Base-by-base conservation (phyloP, 1,284 basidiomycete species). In the Apiotrichum laibachii region DNA sequence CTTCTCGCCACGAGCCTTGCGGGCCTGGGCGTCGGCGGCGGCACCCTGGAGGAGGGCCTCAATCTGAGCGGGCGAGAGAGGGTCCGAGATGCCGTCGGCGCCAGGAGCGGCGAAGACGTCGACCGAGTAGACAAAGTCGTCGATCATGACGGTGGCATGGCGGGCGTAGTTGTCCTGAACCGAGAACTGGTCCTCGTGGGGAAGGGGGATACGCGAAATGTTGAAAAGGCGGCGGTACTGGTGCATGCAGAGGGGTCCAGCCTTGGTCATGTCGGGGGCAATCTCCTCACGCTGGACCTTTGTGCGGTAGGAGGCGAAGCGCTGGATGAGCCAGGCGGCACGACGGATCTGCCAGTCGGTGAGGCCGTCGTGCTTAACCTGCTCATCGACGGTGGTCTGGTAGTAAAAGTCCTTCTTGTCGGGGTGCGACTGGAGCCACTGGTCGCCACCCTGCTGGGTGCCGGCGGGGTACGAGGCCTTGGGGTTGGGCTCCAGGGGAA, bases 291-390 rank as follows among this genome's bases (percentile, higher is more conserved):
- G 56, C 50, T 58, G 56, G 47, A 93, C 70, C 56, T 82, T 81
- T 59, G 84, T 81, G 73, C 89, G 92, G 80, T 92, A 95, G 52
- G 89, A 85, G 46, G 95, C 78, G 56, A 88, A 82, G 50, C 92
- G 83, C 71, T 86, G 82, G 13, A 87, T 81, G 22, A 98, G 79
- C 87, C 91, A 95, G 8, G 92, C 86, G 1, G 92, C 90, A 47
- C 92, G 82, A 64, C 89, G 83, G 49, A 96, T 79, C 76, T 97
- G 94, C 90, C 90, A 94, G 16, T 85, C 80, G 0, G 85, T 88
- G 57, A 88, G 84, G 33, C 85, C 83, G 60, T 80, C 77, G 59
- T 65, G 72, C 72, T 76, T 62, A 18, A 64, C 63, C 18, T 63
- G 64, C 19, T 71, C 63, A 26, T 72, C 70, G 73, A 62, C 77